phyloP scores from a whole-genome alignment of 2,329 filamentous ascomycete genomes.

The Phaeosphaeria sp. region DNA sequence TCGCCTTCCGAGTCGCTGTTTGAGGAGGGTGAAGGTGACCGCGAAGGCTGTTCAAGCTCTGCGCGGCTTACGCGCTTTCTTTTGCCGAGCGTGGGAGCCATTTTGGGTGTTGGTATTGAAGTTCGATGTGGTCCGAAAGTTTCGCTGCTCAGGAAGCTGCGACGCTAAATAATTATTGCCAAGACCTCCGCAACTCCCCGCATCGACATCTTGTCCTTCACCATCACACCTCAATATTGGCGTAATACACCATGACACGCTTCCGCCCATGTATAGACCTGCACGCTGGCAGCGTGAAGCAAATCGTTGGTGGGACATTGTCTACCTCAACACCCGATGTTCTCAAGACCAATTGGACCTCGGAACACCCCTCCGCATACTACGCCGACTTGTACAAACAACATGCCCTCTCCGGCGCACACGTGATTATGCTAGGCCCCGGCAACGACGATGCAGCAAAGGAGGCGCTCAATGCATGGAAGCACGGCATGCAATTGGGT shows the following conservation, averaged over 20 bases:
- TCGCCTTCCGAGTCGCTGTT: slow-evolving; percentile 50
- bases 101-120: slow-evolving; percentile 15
- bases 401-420: slow-evolving; percentile 75
- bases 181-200: background rate
- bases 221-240: background rate
- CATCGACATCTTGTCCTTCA: background rate
- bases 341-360: slow-evolving; percentile 92
- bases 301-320: slow-evolving; percentile 95
- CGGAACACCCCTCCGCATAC: slow-evolving; percentile 78
- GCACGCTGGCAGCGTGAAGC: slow-evolving; percentile 96
- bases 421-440: slow-evolving; percentile 95
- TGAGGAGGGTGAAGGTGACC: slow-evolving; percentile 36
- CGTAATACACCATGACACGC: slow-evolving; percentile 71
- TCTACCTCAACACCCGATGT: slow-evolving; percentile 36
- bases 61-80: slow-evolving; percentile 51
- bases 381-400: slow-evolving; percentile 84
- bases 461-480: slow-evolving; percentile 81
- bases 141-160: background rate
- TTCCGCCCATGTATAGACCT: slow-evolving; percentile 98
- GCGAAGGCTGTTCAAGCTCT: slow-evolving; percentile 35
- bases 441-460: slow-evolving; percentile 82
- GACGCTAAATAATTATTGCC: background rate
- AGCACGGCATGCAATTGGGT: slow-evolving; percentile 81
- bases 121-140: background rate
- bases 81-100: slow-evolving; percentile 54